Base-by-base conservation (phyloP, 371 early-diverging fungal genomes). In the Mortierella sp. region DNA sequence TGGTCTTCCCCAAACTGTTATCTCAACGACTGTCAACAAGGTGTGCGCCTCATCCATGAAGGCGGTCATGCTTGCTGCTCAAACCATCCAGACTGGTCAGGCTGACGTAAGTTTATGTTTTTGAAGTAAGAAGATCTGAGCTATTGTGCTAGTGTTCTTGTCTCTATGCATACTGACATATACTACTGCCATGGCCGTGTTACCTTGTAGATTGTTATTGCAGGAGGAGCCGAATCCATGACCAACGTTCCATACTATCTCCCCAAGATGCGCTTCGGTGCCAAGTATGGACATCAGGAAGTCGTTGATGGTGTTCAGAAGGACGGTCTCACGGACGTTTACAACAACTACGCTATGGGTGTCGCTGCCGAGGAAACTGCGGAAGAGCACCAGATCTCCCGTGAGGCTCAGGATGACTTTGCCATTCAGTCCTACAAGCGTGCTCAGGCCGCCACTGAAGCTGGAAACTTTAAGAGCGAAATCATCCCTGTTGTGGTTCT, bases 151-250 rank as follows among this genome's bases (percentile, higher is more conserved):
- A 27, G 12, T 39, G 15, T 43, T 28, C 12, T 31, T 4, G 17
- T 39, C 14, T 7, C 11, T 26, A 30, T 11, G 15, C 11, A 6
- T 23, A 11, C 37, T 31, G n/a, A n/a, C n/a, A n/a, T n/a, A n/a
- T 31, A n/a, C 15, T 6, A 24, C 4, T 3, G 6, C 14, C 15
- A 9, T 27, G 0, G 15, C 8, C 27, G 28, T 7, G 31, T 37
- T 47, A 14, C 6, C 14, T 6, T 14, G 15, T 53, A 73, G 76
- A 66, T 78, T 34, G 61, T 78, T 28, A 92, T 97, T 66, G 97
- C 96, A 43, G 99, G 94, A 64, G 99, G 99, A 47, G 94, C 92
- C 81, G 99, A 99, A 83, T 95, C 95, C 57, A 99, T 99, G 99
- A 89, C 92, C 81, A 97, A 97, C 81, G 90, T 90, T 14, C 98